Percentiles rank a stretch among this genome's conserved stretches.
These are phyloP conservation scores for Lasiodiplodia sp. DNA, from an alignment of 2,329 filamentous ascomycete genomes.

Conservation along the genomic window DNA sequence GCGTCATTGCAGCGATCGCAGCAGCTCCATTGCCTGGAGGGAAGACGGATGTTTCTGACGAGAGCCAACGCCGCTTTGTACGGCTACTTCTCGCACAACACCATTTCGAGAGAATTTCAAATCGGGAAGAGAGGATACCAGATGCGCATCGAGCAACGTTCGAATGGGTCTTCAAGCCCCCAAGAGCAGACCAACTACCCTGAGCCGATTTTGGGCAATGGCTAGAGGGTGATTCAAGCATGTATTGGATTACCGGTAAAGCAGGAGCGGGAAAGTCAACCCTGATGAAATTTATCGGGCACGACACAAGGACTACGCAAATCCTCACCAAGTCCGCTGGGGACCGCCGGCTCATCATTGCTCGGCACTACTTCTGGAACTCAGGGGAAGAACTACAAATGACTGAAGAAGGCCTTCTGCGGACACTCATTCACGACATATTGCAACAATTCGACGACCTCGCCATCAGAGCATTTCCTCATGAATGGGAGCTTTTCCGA, in stretches of 20 bases:
- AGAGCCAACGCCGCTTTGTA: background rate
- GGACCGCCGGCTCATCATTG: background rate
- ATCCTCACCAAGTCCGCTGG: background rate
- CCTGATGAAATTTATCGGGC: slow-evolving; percentile 45
- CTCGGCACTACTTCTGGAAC: slow-evolving; percentile 27
- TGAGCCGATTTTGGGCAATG: slow-evolving; percentile 31
- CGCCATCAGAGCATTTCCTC: background rate
- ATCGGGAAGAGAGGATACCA: slow-evolving; percentile 20
- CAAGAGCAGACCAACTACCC: too few species aligned
- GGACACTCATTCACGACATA: slow-evolving; percentile 15
- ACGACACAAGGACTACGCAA: slow-evolving; percentile 23
- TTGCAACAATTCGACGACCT: background rate
- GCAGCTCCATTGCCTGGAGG: background rate
- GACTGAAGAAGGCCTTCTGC: slow-evolving; percentile 3
- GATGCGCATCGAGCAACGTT: slow-evolving; percentile 27
- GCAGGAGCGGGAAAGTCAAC: slow-evolving; percentile 58
- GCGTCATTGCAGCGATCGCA: background rate
- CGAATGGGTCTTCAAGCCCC: slow-evolving; percentile 28
- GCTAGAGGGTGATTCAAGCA: slow-evolving; percentile 27
- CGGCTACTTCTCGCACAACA: slow-evolving; percentile 9
- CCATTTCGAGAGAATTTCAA: background rate
- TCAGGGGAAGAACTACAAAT: slow-evolving; percentile 24
- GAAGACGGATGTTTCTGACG: background rate
- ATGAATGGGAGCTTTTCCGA: background rate
- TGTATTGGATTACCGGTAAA: slow-evolving; percentile 52